Conservation (phyloP, 1,284 basidiomycete species). For the Neolentinus lepideus region DNA sequence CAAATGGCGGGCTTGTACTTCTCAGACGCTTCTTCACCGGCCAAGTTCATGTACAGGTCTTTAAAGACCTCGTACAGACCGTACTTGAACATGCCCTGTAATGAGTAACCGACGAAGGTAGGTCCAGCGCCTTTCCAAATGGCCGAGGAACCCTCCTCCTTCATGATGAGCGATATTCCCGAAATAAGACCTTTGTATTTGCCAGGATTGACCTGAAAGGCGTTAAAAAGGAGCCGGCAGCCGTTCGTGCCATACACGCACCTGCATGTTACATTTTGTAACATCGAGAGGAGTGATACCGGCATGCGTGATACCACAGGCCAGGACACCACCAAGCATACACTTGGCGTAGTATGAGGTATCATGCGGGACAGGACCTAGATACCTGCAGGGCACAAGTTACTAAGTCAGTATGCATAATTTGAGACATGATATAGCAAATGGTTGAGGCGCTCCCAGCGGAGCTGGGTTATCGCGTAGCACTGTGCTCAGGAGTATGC, state of each 20-base stretch:
- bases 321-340: slow-evolving; percentile 86
- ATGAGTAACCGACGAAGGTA: slow-evolving; percentile 88
- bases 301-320: slow-evolving; percentile 92
- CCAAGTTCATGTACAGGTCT: slow-evolving; percentile 80
- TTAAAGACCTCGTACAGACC: slow-evolving; percentile 97
- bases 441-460: too few relatives aligned
- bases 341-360: slow-evolving; percentile 68
- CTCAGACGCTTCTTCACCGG: slow-evolving; percentile 77
- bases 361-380: slow-evolving; percentile 71
- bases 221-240: background rate
- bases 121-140: slow-evolving; percentile 94
- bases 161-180: slow-evolving; percentile 70
- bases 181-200: slow-evolving; percentile 75
- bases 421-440: too few relatives aligned
- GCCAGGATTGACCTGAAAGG: slow-evolving; percentile 59
- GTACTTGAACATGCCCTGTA: slow-evolving; percentile 97
- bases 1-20: slow-evolving; percentile 94
- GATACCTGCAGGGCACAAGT: slow-evolving; percentile 31
- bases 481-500: too few relatives aligned
- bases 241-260: slow-evolving; percentile 27
- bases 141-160: slow-evolving; percentile 78
- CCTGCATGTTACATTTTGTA: slow-evolving; percentile 98
- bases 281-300: slow-evolving; percentile 92
- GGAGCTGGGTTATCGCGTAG: too few relatives aligned
- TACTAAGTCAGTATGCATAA: too few relatives aligned